phyloP scores from a whole-genome alignment of 352 stramenopile genomes.

The Phytopythium chamaehyphon region DNA sequence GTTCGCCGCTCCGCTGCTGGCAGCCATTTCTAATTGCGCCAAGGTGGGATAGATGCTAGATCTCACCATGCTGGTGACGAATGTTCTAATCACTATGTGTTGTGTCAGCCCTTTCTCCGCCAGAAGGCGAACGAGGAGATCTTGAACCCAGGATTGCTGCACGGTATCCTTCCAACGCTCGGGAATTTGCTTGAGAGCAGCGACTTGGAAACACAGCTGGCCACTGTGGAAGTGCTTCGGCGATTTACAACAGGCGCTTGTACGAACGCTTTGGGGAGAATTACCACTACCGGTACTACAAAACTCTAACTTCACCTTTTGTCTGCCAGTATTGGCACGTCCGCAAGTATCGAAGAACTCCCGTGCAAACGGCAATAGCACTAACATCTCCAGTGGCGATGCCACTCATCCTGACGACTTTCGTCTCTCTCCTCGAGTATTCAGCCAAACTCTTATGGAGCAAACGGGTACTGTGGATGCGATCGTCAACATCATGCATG shows the following conservation, averaged over 20 bases:
- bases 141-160: slow-evolving; percentile 46
- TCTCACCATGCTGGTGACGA: slow-evolving; percentile 2
- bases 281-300: not conserved
- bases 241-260: slow-evolving; percentile 61
- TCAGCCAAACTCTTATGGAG: slow-evolving; percentile 67
- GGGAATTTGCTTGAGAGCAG: slow-evolving; percentile 56
- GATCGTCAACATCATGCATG: slow-evolving; percentile 57
- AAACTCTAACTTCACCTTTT: not conserved
- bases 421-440: slow-evolving; percentile 48
- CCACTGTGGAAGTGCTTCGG: slow-evolving; percentile 44
- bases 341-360: slow-evolving; percentile 10
- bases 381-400: slow-evolving; percentile 16
- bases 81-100: not conserved
- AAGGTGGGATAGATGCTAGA: slow-evolving; percentile 22
- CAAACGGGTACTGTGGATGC: slow-evolving; percentile 54
- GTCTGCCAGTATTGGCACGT: slow-evolving; percentile 10
- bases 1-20: slow-evolving; percentile 38
- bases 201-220: slow-evolving; percentile 56
- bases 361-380: slow-evolving; percentile 6
- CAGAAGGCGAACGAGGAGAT: slow-evolving; percentile 81
- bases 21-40: slow-evolving; percentile 32
- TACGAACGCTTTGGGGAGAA: slow-evolving; percentile 18
- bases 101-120: slow-evolving; percentile 54
- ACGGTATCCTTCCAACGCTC: slow-evolving; percentile 43
- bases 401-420: slow-evolving; percentile 42